Base-by-base conservation (phyloP, 805 yeast species). In the Cyberlindnera mycetangii region DNA sequence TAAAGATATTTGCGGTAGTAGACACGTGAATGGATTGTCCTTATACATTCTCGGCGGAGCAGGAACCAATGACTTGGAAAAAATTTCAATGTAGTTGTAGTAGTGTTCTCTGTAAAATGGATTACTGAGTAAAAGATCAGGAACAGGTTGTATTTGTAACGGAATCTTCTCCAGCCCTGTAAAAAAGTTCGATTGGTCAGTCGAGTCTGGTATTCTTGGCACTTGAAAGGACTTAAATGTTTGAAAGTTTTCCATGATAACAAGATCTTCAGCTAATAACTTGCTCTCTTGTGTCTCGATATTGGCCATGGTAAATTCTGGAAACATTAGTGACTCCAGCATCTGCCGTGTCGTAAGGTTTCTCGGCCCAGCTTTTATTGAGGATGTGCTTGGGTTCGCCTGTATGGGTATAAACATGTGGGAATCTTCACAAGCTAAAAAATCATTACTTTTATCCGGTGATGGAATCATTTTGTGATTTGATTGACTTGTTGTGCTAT, bases 1-100 rank as follows among this genome's bases (percentile, higher is more conserved):
- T 5, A 31, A 11, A 7, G 33, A 31, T 6, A 31, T 31, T 19
- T 31, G 17, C 7, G 33, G 33, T 6, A 31, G 33, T 7, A 83
- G 65, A 10, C 72, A 72, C 49, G 74, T 72, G 64, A 83, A 85
- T 0, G 95, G 93, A 53, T 83, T 81, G n/a, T 75, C 78, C 19
- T 63, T 66, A 53, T 81, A 81, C 3, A 72, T 53, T 7, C 68
- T 59, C 3, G 75, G 67, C 8, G 87, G 87, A 0, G 85, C 81
- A 0, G 90, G 89, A 7, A 82, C 86, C 15, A 85, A 67, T 20
- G 74, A 66, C 28, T 70, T 71, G 1, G 89, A 76, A 0, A 86
- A 83, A 14, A 76, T 75, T 39, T 78, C 69, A 9, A 79, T 62
- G 69, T 77, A 86, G 50, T 80, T 80, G 47, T 79, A 79, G 64